Percentiles rank a stretch among this genome's conserved stretches.
These are phyloP conservation scores for Beta corolliflora DNA, from an alignment of 179 eudicot genomes.

Conservation along the genomic window DNA sequence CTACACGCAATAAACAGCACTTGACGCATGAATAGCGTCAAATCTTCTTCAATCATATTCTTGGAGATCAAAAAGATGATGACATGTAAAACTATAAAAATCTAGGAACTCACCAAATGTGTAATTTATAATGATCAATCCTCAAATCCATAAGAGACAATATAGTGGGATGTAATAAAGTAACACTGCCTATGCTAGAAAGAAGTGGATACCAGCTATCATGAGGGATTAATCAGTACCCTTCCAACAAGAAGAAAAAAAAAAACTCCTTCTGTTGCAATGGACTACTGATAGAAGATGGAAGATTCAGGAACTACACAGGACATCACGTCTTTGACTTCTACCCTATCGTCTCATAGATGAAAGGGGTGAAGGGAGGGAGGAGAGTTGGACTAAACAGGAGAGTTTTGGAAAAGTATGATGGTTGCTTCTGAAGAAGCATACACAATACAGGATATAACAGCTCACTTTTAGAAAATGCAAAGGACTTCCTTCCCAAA, in stretches of 20 bases:
- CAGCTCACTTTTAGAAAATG: constrained; percentile 15
- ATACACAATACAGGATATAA: neutral
- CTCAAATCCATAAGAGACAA: neutral
- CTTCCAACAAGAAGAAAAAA: neutral
- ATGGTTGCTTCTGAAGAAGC: neutral
- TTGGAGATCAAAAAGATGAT: neutral
- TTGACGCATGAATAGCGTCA: neutral
- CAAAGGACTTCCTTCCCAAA: constrained; percentile 2
- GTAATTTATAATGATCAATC: neutral
- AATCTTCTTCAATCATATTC: neutral
- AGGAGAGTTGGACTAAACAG: neutral
- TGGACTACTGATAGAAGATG: neutral
- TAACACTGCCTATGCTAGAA: neutral
- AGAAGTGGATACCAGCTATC: neutral
- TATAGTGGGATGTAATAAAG: neutral
- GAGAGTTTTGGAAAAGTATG: neutral
- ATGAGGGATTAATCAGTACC: neutral
- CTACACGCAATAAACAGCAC: neutral
- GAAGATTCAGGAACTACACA: neutral
- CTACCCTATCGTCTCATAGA: neutral
- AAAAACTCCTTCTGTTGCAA: neutral
- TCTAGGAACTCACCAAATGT: neutral
- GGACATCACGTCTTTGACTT: neutral
- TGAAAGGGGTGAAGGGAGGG: neutral
- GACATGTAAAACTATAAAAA: neutral